Conservation (phyloP, 345 rosid species). For the Zanthoxylum bungeanum region DNA sequence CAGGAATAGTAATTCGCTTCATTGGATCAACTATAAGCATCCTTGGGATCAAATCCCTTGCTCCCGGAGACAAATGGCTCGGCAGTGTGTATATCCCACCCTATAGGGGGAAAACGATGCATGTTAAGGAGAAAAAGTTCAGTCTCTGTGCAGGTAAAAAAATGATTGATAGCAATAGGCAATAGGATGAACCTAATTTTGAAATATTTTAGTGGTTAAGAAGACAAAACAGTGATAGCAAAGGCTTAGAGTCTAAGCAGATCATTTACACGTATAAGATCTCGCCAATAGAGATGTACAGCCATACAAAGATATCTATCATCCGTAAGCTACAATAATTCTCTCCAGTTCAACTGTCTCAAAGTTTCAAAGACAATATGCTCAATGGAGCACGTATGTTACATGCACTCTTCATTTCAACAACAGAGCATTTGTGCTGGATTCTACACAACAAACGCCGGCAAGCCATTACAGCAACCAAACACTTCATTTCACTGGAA, state of each 20-base stretch:
- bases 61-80: slow-evolving; percentile 83
- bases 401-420: neutral
- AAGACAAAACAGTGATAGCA: neutral
- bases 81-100: slow-evolving; percentile 94
- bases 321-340: neutral
- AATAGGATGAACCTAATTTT: neutral
- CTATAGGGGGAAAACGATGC: slow-evolving; percentile 33
- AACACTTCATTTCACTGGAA: neutral
- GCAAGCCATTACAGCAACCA: neutral
- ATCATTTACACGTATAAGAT: neutral
- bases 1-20: slow-evolving; percentile 85
- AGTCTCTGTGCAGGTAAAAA: neutral
- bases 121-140: neutral
- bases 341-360: neutral
- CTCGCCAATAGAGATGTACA: neutral
- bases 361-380: neutral
- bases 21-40: slow-evolving; percentile 94
- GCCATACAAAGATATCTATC: neutral
- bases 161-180: neutral
- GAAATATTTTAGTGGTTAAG: neutral
- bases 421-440: neutral
- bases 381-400: neutral
- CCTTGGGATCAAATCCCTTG: slow-evolving; percentile 90
- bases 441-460: neutral
- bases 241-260: neutral